phyloP scores from a whole-genome alignment of 306 rosid genomes.

The Vicia faba region DNA sequence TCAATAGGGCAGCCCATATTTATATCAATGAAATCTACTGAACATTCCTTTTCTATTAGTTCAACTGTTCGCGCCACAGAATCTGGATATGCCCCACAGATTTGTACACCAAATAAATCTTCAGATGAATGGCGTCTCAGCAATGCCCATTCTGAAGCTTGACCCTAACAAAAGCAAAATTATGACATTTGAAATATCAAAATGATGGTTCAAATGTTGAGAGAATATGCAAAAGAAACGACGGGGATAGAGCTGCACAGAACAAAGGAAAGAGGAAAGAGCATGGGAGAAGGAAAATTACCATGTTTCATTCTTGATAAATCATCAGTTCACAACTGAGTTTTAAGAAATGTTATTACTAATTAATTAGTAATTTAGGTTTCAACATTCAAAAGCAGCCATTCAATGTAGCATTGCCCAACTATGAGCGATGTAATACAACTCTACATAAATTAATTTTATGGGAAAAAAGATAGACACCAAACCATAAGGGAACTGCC shows the following conservation, averaged over 20 bases:
- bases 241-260: background rate
- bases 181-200: conserved; percentile 6
- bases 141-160: conserved; percentile 98
- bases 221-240: conserved; percentile 1
- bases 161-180: conserved; percentile 61
- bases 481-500: background rate
- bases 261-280: conserved; percentile 8
- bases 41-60: conserved; percentile 81
- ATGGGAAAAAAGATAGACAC: background rate
- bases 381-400: conserved; percentile 14
- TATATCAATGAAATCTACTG: conserved; percentile 83
- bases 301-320: conserved; percentile 2
- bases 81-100: conserved; percentile 87
- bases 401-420: background rate
- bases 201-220: conserved; percentile 6
- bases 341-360: conserved; percentile 8
- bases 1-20: conserved; percentile 99
- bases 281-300: background rate
- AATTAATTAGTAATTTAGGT: conserved; percentile 3
- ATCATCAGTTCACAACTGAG: conserved; percentile 22
- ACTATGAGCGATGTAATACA: conserved; percentile 6
- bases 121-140: conserved; percentile 85
- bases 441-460: conserved; percentile 12
- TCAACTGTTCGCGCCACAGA: conserved; percentile 72
- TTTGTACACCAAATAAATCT: conserved; percentile 93